These are phyloP conservation scores for Zygotorulaspora florentina DNA, from an alignment of 805 yeast species.

Conservation along the genomic window DNA sequence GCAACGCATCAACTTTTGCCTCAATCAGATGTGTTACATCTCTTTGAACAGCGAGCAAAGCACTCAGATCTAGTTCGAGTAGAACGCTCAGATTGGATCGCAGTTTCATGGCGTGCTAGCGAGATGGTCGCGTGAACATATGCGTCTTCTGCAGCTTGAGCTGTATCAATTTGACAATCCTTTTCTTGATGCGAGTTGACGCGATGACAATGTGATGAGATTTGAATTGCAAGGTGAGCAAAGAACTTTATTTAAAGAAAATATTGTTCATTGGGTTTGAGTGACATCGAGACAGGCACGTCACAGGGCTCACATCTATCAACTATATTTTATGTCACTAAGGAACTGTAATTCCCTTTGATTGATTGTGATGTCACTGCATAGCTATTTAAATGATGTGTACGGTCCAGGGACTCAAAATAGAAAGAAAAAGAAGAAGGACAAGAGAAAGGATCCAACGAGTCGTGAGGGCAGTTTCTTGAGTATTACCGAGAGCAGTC, in stretches of 20 bases:
- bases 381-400: constrained; percentile 44
- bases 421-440: constrained; percentile 25
- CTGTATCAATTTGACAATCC: neutral
- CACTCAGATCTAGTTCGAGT: constrained; percentile 16
- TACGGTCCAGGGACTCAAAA: constrained; percentile 36
- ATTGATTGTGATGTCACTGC: constrained; percentile 38
- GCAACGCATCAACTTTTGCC: constrained; percentile 2
- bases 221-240: too few species aligned
- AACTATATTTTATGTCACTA: neutral
- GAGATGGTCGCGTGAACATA: too few species aligned
- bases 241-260: too few species aligned
- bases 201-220: neutral
- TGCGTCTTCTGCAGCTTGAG: neutral
- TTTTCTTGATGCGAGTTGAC: neutral
- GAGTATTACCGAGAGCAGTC: constrained; percentile 20
- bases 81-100: constrained; percentile 11
- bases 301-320: neutral
- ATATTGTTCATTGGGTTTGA: too few species aligned
- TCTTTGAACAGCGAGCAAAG: constrained; percentile 23
- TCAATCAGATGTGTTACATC: constrained; percentile 21
- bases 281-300: neutral
- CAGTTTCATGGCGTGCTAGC: constrained; percentile 7
- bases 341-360: too few species aligned
- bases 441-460: constrained; percentile 24
- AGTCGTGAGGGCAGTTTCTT: constrained; percentile 6